Evolutionary conservation across 768 basidiomycete species (phyloP).

Genomic region (Mycena indigotica): DNA sequence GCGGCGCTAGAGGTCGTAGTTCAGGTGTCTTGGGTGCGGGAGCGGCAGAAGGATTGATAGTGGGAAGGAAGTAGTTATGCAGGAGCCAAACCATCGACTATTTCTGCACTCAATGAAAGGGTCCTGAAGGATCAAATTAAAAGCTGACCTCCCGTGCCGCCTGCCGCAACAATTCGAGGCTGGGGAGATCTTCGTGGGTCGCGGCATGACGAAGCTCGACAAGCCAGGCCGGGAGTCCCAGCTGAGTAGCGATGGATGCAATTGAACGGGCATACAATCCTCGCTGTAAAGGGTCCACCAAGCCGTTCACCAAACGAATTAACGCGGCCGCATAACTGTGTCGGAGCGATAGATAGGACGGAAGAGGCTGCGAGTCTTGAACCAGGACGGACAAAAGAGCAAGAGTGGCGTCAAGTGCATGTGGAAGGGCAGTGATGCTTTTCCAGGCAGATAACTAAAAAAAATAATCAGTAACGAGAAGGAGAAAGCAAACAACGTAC

Average conservation of each 20-base stretch:
- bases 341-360: slow-evolving; percentile 55
- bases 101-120: neutral
- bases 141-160: slow-evolving; percentile 65
- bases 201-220: slow-evolving; percentile 94
- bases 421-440: slow-evolving; percentile 72
- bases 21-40: slow-evolving; percentile 32
- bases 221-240: slow-evolving; percentile 85
- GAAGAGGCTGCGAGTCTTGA: slow-evolving; percentile 45
- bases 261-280: slow-evolving; percentile 91
- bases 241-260: slow-evolving; percentile 80
- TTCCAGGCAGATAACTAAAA: slow-evolving; percentile 78
- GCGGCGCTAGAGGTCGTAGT: slow-evolving; percentile 62
- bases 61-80: slow-evolving; percentile 82
- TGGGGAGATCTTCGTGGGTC: slow-evolving; percentile 94
- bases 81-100: slow-evolving; percentile 86
- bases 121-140: slow-evolving; percentile 10
- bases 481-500: slow-evolving; percentile 43
- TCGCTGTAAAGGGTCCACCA: slow-evolving; percentile 92
- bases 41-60: slow-evolving; percentile 55
- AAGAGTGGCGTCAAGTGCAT: slow-evolving; percentile 75
- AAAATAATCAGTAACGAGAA: slow-evolving; percentile 11
- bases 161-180: slow-evolving; percentile 74
- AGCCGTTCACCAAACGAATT: slow-evolving; percentile 88
- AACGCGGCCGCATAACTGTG: slow-evolving; percentile 81
- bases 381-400: slow-evolving; percentile 61